A percentile compares a stretch with the other conserved stretches of the same genome.
Conservation (phyloP, 495 filamentous ascomycete genomes). For the Aspergillus carlsbadensis region DNA sequence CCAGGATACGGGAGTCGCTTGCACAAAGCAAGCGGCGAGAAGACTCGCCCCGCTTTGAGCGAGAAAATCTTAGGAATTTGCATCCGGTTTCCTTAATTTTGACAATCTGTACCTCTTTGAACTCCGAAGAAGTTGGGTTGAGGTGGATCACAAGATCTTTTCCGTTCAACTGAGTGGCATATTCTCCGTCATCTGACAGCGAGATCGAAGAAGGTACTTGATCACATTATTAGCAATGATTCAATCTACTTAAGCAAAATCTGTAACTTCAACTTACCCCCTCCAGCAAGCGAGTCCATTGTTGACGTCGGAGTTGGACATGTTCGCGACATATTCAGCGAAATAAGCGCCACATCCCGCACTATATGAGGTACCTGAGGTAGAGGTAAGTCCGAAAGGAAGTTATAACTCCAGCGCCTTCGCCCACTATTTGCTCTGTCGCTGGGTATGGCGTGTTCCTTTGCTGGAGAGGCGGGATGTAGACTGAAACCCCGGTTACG, state of each 20-base stretch:
- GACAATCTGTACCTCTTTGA: conserved; percentile 34
- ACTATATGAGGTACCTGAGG: background rate
- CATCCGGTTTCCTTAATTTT: conserved; percentile 32
- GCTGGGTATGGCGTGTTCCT: background rate
- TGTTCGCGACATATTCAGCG: conserved; percentile 3
- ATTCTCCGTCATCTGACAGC: conserved; percentile 37
- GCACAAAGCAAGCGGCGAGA: conserved; percentile 32
- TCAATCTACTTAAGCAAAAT: background rate
- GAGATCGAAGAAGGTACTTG: conserved; percentile 25
- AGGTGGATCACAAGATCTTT: conserved; percentile 42
- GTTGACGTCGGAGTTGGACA: conserved; percentile 17
- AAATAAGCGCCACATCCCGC: background rate
- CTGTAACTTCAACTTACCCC: conserved; percentile 22
- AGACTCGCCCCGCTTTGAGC: background rate
- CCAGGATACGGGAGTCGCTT: conserved; percentile 33
- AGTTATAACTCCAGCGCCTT: background rate
- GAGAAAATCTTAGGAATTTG: conserved; percentile 36
- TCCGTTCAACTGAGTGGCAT: conserved; percentile 32
- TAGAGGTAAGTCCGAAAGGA: too few species aligned
- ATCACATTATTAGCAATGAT: background rate
- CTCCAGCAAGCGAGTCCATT: conserved; percentile 38
- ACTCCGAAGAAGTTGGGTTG: conserved; percentile 28
- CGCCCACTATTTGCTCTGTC: too few species aligned
- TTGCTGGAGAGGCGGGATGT: background rate
- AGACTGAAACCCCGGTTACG: background rate